These are phyloP conservation scores for Solanum habrochaites DNA, from an alignment of 257 asterid genomes.

Conservation along the genomic window DNA sequence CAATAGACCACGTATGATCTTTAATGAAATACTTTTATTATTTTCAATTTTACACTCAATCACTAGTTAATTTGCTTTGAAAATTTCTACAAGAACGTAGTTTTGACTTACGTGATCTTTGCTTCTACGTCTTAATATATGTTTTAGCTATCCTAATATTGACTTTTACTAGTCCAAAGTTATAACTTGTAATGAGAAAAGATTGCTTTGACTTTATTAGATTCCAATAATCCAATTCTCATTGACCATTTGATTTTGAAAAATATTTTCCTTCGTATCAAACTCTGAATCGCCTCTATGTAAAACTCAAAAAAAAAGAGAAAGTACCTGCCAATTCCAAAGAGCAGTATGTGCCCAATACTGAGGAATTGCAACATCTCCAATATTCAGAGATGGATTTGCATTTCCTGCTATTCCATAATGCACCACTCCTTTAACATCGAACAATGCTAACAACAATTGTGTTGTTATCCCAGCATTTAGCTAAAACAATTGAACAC, in stretches of 20 bases:
- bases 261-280: background rate
- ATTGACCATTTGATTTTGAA: accelerated
- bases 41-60: too few species aligned
- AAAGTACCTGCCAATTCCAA: conserved; percentile 55
- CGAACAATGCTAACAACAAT: conserved; percentile 30
- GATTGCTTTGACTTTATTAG: background rate
- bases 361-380: conserved; percentile 57
- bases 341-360: conserved; percentile 48
- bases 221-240: background rate
- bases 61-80: too few species aligned
- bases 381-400: conserved; percentile 32
- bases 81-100: too few species aligned
- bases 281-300: background rate
- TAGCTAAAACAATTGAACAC: conserved; percentile 9
- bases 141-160: background rate
- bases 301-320: too few species aligned
- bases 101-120: background rate
- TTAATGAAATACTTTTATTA: too few species aligned
- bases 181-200: background rate
- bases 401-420: conserved; percentile 66
- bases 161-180: background rate
- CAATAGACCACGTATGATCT: too few species aligned
- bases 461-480: conserved; percentile 58
- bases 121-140: background rate
- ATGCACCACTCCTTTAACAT: conserved; percentile 49